Conservation (phyloP, 2,329 filamentous ascomycete genomes). For the Xylariomycetidae sp. region DNA sequence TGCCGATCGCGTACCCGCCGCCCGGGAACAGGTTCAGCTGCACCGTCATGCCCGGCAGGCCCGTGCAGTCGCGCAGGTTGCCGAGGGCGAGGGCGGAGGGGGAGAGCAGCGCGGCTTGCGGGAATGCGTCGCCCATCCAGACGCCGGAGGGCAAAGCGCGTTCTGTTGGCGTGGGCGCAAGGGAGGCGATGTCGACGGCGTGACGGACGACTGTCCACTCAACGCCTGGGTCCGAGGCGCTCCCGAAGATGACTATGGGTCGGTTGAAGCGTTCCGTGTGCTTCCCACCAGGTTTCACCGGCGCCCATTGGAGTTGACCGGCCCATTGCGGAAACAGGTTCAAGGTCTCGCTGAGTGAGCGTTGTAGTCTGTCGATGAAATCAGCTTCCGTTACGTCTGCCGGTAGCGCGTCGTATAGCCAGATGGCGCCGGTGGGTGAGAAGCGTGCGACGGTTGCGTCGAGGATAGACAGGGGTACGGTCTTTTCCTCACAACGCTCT, state of each 20-base stretch:
- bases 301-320: conserved; percentile 33
- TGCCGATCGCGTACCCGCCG: conserved; percentile 34
- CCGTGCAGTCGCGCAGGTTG: conserved; percentile 20
- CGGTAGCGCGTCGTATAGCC: conserved; percentile 31
- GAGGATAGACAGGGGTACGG: conserved; percentile 29
- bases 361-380: conserved; percentile 6
- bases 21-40: conserved; percentile 35
- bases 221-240: conserved; percentile 33
- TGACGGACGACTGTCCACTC: conserved; percentile 30
- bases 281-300: conserved; percentile 14
- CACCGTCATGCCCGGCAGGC: conserved; percentile 26
- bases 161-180: conserved; percentile 24
- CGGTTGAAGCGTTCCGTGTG: conserved; percentile 17
- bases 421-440: conserved; percentile 33
- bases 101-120: conserved; percentile 28
- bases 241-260: conserved; percentile 30
- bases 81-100: conserved; percentile 28
- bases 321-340: conserved; percentile 35
- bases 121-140: conserved; percentile 30
- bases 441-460: conserved; percentile 38
- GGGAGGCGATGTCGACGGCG: conserved; percentile 18
- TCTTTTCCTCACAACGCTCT: too few species aligned
- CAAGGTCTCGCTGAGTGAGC: conserved; percentile 29
- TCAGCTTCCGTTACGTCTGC: neutral
- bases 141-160: conserved; percentile 18